A percentile compares a stretch with the other conserved stretches of the same genome.
These are phyloP conservation scores for Pythium myriotylum DNA, from an alignment of 352 stramenopile species.

Conservation along the genomic window DNA sequence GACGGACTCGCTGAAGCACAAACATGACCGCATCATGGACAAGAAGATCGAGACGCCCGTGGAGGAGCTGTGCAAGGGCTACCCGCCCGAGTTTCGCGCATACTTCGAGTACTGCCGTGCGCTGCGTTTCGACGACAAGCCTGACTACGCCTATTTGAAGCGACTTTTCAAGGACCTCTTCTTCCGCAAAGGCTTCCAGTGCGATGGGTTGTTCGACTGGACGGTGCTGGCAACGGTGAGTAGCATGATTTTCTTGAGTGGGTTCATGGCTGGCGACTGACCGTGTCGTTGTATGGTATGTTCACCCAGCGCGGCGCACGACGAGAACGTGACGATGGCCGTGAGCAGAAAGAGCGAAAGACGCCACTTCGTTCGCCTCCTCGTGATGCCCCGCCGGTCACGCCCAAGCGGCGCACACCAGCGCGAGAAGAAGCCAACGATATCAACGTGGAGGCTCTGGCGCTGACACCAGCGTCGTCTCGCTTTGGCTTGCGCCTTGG, in stretches of 20 bases:
- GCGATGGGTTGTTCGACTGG: slow-evolving; percentile 99
- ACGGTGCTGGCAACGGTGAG: slow-evolving; percentile 91
- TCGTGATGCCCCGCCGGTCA: slow-evolving; percentile 49
- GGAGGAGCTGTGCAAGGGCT: slow-evolving; percentile 92
- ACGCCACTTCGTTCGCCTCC: slow-evolving; percentile 54
- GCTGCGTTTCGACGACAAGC: slow-evolving; percentile 88
- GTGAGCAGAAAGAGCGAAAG: slow-evolving; percentile 63
- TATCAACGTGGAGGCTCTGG: slow-evolving; percentile 20
- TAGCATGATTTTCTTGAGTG: not conserved
- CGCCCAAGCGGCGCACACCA: slow-evolving; percentile 70
- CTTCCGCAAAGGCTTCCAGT: slow-evolving; percentile 98
- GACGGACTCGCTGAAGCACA: slow-evolving; percentile 94
- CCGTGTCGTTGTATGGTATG: slow-evolving; percentile 9
- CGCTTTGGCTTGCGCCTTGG: slow-evolving; percentile 8
- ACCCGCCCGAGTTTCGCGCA: slow-evolving; percentile 95
- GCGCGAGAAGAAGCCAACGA: slow-evolving; percentile 73
- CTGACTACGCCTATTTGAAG: slow-evolving; percentile 91
- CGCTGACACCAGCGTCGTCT: slow-evolving; percentile 13
- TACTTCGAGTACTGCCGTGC: slow-evolving; percentile 96
- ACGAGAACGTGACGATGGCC: slow-evolving; percentile 61
- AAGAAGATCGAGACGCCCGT: slow-evolving; percentile 98
- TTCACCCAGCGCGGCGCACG: slow-evolving; percentile 51
- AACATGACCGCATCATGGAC: slow-evolving; percentile 99
- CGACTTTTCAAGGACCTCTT: slow-evolving; percentile 99
- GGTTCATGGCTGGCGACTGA: slow-evolving; percentile 2